Evolutionary conservation across 768 basidiomycete genomes (phyloP).

Genomic region (Macrocybe gigantea): DNA sequence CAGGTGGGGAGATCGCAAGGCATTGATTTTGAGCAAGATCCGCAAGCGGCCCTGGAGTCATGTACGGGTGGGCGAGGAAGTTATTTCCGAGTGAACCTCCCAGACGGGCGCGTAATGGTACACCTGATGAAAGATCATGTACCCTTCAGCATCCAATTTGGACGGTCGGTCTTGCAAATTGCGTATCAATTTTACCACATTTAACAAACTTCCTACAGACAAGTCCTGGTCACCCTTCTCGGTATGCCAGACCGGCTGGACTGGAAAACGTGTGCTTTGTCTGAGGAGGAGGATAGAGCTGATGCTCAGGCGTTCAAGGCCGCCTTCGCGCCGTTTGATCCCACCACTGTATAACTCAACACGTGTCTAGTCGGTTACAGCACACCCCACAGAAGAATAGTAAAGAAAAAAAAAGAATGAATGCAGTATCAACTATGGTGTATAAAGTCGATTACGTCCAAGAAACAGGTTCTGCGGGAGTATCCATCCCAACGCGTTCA

Average conservation of each 20-base stretch:
- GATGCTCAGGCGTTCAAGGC: constrained; percentile 83
- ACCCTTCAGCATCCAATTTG: constrained; percentile 90
- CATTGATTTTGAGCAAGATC: constrained; percentile 70
- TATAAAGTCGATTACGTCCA: no score
- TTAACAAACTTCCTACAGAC: constrained; percentile 38
- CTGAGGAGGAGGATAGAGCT: constrained; percentile 79
- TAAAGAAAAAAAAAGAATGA: no score
- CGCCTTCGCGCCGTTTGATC: constrained; percentile 74
- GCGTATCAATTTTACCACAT: constrained; percentile 1
- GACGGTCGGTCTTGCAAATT: constrained; percentile 55
- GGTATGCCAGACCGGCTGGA: constrained; percentile 75
- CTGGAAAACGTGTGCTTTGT: constrained; percentile 84
- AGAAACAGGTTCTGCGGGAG: no score
- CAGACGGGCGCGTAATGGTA: constrained; percentile 79
- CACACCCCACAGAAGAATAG: no score
- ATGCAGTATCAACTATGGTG: no score
- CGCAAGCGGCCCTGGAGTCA: constrained; percentile 53
- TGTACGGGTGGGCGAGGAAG: constrained; percentile 53
- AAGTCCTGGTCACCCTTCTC: constrained; percentile 75
- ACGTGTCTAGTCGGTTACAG: no score
- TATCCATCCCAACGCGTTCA: no score
- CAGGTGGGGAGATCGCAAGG: constrained; percentile 59
- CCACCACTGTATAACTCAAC: constrained; percentile 17
- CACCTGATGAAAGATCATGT: constrained; percentile 75
- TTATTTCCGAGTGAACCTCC: constrained; percentile 90